Evolutionary conservation across 495 filamentous ascomycete genomes (phyloP).

Genomic region (Chaetomium tenue): DNA sequence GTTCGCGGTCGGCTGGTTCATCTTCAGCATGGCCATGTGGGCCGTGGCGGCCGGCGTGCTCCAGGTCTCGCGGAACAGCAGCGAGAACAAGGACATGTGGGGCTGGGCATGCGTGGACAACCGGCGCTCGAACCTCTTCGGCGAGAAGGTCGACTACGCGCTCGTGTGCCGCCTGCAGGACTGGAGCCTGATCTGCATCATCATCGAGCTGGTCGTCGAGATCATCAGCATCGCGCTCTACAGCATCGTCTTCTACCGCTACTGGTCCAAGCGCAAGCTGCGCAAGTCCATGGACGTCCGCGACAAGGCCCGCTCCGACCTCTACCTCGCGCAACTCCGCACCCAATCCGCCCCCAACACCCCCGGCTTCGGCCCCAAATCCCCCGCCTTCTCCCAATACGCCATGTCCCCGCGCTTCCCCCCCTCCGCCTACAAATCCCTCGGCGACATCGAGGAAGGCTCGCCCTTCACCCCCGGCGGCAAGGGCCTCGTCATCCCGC

Average conservation of each 20-base stretch:
- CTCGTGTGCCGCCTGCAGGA: conserved; percentile 96
- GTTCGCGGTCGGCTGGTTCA: conserved; percentile 89
- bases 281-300: conserved; percentile 94
- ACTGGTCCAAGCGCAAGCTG: conserved; percentile 91
- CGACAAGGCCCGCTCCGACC: conserved; percentile 86
- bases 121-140: conserved; percentile 67
- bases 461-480: conserved; percentile 50
- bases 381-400: conserved; percentile 53
- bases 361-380: conserved; percentile 73
- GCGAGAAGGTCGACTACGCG: conserved; percentile 75
- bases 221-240: conserved; percentile 89
- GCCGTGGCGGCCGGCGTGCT: conserved; percentile 80
- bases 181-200: conserved; percentile 92
- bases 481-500: conserved; percentile 43
- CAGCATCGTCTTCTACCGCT: conserved; percentile 89
- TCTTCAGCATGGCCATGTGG: conserved; percentile 93
- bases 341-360: conserved; percentile 93
- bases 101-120: conserved; percentile 95
- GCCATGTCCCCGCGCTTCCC: conserved; percentile 56
- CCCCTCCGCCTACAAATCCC: conserved; percentile 48
- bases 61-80: conserved; percentile 68
- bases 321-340: conserved; percentile 93
- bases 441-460: conserved; percentile 49
- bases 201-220: conserved; percentile 96
- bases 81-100: conserved; percentile 84